Conservation (phyloP, 1,284 basidiomycete genomes). For the Somion occarium region DNA sequence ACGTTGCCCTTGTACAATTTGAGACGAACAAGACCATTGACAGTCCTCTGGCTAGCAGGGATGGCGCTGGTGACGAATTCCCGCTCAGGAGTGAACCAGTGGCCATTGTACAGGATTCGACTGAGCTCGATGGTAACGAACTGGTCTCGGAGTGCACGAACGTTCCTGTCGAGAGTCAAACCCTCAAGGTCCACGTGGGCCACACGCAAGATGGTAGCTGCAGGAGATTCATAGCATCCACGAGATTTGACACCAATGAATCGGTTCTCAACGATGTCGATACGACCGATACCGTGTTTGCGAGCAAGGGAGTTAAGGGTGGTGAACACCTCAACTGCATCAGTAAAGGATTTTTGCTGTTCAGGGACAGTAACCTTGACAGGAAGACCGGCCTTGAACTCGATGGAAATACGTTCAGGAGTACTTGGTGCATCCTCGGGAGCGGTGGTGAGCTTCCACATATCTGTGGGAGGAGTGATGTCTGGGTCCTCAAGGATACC, state of each 20-base stretch:
- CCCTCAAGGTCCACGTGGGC: slow-evolving; percentile 98
- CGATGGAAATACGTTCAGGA: slow-evolving; percentile 81
- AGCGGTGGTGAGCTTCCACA: slow-evolving; percentile 97
- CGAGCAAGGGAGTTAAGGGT: slow-evolving; percentile 89
- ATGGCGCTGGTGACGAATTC: slow-evolving; percentile 91
- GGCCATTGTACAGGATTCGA: slow-evolving; percentile 94
- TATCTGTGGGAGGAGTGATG: slow-evolving; percentile 93
- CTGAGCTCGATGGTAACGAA: slow-evolving; percentile 91
- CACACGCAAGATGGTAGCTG: slow-evolving; percentile 90
- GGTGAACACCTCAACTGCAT: slow-evolving; percentile 95
- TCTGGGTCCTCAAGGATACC: slow-evolving; percentile 98
- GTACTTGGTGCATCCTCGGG: slow-evolving; percentile 80
- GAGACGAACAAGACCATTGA: slow-evolving; percentile 89
- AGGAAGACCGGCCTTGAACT: slow-evolving; percentile 86
- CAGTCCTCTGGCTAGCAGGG: slow-evolving; percentile 91
- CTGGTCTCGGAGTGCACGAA: slow-evolving; percentile 91
- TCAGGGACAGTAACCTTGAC: slow-evolving; percentile 66
- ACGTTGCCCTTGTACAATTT: slow-evolving; percentile 98
- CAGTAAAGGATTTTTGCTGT: slow-evolving; percentile 63
- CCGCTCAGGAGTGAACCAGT: slow-evolving; percentile 97
- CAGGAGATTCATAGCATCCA: slow-evolving; percentile 98
- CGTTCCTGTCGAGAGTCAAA: slow-evolving; percentile 95
- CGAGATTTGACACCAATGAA: slow-evolving; percentile 99
- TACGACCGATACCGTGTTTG: slow-evolving; percentile 93
- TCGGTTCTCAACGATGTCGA: slow-evolving; percentile 99